These are phyloP conservation scores for Penicillium paneum DNA, from an alignment of 2,329 filamentous ascomycete genomes.

Conservation along the genomic window DNA sequence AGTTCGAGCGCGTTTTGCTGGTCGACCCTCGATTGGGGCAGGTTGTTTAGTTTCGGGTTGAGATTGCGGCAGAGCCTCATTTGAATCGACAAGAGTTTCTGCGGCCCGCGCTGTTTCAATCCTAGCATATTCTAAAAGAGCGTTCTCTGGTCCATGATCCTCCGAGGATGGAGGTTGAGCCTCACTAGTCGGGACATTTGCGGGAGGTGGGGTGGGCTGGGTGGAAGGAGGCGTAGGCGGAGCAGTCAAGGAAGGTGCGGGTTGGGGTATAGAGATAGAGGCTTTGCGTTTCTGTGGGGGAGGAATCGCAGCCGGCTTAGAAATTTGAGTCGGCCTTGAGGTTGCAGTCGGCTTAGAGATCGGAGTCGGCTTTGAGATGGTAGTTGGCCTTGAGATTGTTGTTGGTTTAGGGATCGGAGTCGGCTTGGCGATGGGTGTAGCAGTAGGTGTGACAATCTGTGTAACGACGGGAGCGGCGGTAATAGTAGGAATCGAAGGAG, in stretches of 20 bases:
- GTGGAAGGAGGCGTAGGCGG: conserved; percentile 14
- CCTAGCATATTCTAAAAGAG: conserved; percentile 1
- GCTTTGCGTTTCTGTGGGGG: conserved; percentile 26
- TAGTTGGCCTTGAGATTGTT: neutral
- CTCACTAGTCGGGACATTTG: conserved; percentile 13
- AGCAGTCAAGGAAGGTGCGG: conserved; percentile 3
- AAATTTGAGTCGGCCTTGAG: neutral
- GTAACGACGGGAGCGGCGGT: neutral
- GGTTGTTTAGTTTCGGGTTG: neutral
- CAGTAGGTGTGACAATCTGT: neutral
- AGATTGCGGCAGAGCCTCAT: conserved; percentile 6
- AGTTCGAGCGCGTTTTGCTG: conserved; percentile 30
- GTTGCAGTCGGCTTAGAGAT: neutral
- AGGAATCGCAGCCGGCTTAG: conserved; percentile 25
- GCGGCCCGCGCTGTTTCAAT: conserved; percentile 5
- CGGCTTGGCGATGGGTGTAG: neutral
- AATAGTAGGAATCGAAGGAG: conserved; percentile 28
- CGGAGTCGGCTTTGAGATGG: neutral
- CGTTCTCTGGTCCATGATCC: conserved; percentile 10
- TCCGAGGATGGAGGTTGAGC: conserved; percentile 14
- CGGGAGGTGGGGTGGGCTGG: conserved; percentile 18
- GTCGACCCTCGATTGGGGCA: conserved; percentile 20
- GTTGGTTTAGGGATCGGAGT: neutral
- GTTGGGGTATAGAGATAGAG: conserved; percentile 25
- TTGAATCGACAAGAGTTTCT: conserved; percentile 3